phyloP scores from a whole-genome alignment of 129 eudicot species.

The Artemisia annua region DNA sequence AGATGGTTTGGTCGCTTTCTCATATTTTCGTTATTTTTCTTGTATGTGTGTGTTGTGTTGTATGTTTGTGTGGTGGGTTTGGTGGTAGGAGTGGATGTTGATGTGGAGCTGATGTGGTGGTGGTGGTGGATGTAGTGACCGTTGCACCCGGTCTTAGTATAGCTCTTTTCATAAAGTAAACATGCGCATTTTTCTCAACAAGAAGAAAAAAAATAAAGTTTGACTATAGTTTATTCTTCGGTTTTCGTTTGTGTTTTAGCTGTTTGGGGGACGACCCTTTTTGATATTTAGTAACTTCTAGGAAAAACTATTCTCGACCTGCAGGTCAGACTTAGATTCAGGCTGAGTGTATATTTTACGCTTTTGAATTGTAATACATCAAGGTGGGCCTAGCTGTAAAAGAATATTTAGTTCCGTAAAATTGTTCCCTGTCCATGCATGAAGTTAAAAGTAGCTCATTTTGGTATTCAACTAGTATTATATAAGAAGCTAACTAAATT shows the following conservation, averaged over 20 bases:
- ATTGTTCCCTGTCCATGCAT: neutral
- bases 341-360: neutral
- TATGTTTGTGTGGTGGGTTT: too few relatives aligned
- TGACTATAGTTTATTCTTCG: neutral
- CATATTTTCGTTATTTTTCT: too few relatives aligned
- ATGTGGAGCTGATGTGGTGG: too few relatives aligned
- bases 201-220: neutral
- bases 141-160: too few relatives aligned
- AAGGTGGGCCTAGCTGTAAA: conserved; percentile 11
- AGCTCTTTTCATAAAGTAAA: neutral
- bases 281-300: too few relatives aligned
- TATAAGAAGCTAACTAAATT: neutral
- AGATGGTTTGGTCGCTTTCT: too few relatives aligned
- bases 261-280: neutral
- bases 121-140: too few relatives aligned
- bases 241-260: neutral
- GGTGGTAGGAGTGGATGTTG: too few relatives aligned
- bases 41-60: too few relatives aligned
- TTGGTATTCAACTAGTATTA: conserved; percentile 10
- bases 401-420: neutral
- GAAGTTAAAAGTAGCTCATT: neutral
- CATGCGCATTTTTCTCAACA: neutral
- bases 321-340: too few relatives aligned
- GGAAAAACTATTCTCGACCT: too few relatives aligned
- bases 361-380: neutral